Evolutionary conservation across 2,329 filamentous ascomycete species (phyloP).

Genomic region (Sphaerostilbella broomeana): DNA sequence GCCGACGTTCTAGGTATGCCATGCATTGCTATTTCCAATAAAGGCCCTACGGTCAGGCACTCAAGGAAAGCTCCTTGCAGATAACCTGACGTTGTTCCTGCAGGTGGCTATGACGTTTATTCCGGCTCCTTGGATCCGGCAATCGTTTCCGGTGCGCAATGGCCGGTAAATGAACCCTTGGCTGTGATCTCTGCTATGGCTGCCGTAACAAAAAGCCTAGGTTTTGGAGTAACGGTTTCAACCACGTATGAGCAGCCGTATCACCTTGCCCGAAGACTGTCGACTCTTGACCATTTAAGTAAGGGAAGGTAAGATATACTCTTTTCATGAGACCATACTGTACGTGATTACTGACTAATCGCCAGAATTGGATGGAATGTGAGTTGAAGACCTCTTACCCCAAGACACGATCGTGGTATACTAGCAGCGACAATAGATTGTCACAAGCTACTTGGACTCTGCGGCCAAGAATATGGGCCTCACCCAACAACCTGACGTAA

Average conservation of each 20-base stretch:
- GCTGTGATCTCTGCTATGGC: slow-evolving; percentile 63
- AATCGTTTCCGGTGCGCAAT: slow-evolving; percentile 58
- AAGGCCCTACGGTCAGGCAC: neutral
- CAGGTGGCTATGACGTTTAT: slow-evolving; percentile 64
- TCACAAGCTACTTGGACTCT: slow-evolving; percentile 64
- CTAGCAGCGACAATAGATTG: slow-evolving; percentile 41
- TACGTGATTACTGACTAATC: neutral
- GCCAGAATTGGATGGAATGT: slow-evolving; percentile 50
- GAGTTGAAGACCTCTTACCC: slow-evolving; percentile 15
- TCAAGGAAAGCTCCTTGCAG: neutral
- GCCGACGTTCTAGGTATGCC: slow-evolving; percentile 52
- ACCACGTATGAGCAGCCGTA: slow-evolving; percentile 69
- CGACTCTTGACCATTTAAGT: slow-evolving; percentile 61
- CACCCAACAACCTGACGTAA: slow-evolving; percentile 40
- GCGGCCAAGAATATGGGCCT: slow-evolving; percentile 60
- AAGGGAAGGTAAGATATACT: slow-evolving; percentile 44
- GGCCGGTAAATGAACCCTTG: slow-evolving; percentile 64
- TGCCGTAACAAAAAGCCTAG: slow-evolving; percentile 59
- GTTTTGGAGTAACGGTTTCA: slow-evolving; percentile 62
- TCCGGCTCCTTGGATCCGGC: slow-evolving; percentile 54
- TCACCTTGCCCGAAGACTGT: slow-evolving; percentile 57
- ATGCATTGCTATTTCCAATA: neutral
- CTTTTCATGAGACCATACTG: neutral
- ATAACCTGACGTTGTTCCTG: neutral
- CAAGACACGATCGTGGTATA: slow-evolving; percentile 3